Evolutionary conservation across 805 yeast species (phyloP), one percentile per base, ranked within the genome.

Genomic region (Candida dajiaensis): DNA sequence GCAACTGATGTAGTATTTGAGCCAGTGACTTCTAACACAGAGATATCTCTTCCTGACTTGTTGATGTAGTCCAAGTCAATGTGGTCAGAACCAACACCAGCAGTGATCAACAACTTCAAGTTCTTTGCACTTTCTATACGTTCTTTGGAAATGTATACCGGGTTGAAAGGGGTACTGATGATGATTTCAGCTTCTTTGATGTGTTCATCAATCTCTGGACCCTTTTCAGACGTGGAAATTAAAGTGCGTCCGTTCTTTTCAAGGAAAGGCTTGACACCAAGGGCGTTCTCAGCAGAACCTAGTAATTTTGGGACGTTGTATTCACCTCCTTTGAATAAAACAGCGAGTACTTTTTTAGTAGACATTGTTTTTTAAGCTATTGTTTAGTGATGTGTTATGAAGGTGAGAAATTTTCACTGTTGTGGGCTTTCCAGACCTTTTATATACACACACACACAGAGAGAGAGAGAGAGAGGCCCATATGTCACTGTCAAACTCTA

Each of bases 81-180:
- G 66, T 85, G 94, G 63, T 85, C 94, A 19, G 89, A 81, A 12
- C 95, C 95, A 49, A 85, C 89, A 56, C 94, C 95, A 10, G 95
- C 95, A 42, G 90, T 85, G 55, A 84, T 73, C 50, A 81, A 70
- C 43, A 83, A 61, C 70, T 83, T 84, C 66, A 85, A 74, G 44
- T 82, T 83, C 63, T 81, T 80, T 29, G 92, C 90, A 59, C 77
- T 75, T 42, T 70, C 79, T 52, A 85, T 74, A 58, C 92, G 74
- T 56, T 80, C 83, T 49, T 73, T 71, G 46, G 83, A 77, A 62
- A 85, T 72, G 65, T 85, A 85, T 33, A 82, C 92, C 5, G 95
- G 94, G 66, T 77, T 87, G 76, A 86, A 85, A 4, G 95, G 94
- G 12, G 92, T 85, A 37, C 90, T 80, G 65, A 86, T 85, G 58